Base-by-base conservation (phyloP, 306 rosid genomes). In the Prosopis cineraria region DNA sequence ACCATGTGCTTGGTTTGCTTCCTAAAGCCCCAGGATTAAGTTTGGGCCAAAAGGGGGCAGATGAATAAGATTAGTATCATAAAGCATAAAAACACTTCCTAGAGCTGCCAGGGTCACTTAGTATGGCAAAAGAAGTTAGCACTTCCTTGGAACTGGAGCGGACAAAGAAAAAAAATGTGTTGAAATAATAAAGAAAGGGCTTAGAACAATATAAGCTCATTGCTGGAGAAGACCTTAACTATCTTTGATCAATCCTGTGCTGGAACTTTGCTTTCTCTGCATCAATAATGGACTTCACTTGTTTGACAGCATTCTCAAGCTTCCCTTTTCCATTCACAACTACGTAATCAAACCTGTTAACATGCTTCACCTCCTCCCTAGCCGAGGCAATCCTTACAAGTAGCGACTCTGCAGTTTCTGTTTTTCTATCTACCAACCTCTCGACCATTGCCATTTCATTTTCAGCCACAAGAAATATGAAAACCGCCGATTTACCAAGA, bases 241-340 rank as follows among this genome's bases (percentile, higher is more conserved):
- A 95, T 7, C 93, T 37, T 37, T 79, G 78, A 63, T 83, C 87
- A 12, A 70, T 83, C 86, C 94, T 82, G 70, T 85, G 98, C 77
- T 80, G 65, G 58, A 95, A 98, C 96, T 83, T 95, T 10, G 99
- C 99, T 83, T 93, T 93, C 93, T 95, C 99, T 0, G 98, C 96
- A 47, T 87, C 89, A 72, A 95, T 86, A 75, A 91, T 93, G 10
- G 96, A 87, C 50, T 90, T 91, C 73, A 95, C 79, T 68, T 88
- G 58, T 83, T 84, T 62, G 17, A 91, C 99, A 0, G 99, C 97
- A 78, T 27, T 80, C 4, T 95, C 99, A 76, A 95, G 80, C 87
- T 88, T 85, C 86, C 95, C 98, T 29, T 95, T 86, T 0, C 86
- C 89, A 86, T 95, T 95, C 44, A 93, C 98, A 45, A 95, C 98